phyloP scores from a whole-genome alignment of 331 rosid genomes.

The Quercus phellos region DNA sequence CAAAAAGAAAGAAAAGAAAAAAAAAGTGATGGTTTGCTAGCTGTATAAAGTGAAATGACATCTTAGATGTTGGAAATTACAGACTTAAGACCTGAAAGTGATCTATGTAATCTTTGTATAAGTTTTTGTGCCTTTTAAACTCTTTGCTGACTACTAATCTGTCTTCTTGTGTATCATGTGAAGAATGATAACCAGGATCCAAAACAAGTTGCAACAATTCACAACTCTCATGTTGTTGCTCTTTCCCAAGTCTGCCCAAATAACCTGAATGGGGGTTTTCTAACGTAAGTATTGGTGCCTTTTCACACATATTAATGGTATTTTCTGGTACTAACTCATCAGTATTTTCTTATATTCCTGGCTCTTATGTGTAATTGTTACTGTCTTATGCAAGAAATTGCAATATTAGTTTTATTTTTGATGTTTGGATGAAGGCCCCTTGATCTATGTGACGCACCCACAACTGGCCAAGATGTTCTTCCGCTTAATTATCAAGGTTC shows the following conservation, averaged over 20 bases:
- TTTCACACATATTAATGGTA: background rate
- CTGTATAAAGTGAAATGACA: background rate
- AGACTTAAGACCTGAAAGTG: constrained; percentile 1
- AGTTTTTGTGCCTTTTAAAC: background rate
- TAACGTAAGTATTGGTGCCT: constrained; percentile 63
- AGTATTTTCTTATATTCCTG: constrained; percentile 1
- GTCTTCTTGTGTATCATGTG: constrained; percentile 28
- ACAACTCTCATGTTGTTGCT: constrained; percentile 66
- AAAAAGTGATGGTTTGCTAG: background rate
- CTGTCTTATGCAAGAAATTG: background rate
- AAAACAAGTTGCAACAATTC: constrained; percentile 58
- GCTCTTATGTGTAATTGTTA: background rate
- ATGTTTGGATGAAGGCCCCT: constrained; percentile 74
- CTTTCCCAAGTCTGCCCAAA: constrained; percentile 70
- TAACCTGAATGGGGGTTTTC: constrained; percentile 60
- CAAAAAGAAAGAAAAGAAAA: too few species aligned
- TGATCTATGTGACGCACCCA: constrained; percentile 78
- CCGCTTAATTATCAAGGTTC: constrained; percentile 68
- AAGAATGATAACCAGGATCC: constrained; percentile 74
- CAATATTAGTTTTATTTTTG: constrained; percentile 20
- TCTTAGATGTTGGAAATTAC: background rate
- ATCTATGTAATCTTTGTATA: background rate
- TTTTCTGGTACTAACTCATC: constrained; percentile 1
- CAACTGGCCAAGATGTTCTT: constrained; percentile 59
- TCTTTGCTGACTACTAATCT: constrained; percentile 14